A percentile compares a stretch with the other conserved stretches of the same genome.
phyloP scores from a whole-genome alignment of 202 grass and related monocot species.

The Setaria viridis region DNA sequence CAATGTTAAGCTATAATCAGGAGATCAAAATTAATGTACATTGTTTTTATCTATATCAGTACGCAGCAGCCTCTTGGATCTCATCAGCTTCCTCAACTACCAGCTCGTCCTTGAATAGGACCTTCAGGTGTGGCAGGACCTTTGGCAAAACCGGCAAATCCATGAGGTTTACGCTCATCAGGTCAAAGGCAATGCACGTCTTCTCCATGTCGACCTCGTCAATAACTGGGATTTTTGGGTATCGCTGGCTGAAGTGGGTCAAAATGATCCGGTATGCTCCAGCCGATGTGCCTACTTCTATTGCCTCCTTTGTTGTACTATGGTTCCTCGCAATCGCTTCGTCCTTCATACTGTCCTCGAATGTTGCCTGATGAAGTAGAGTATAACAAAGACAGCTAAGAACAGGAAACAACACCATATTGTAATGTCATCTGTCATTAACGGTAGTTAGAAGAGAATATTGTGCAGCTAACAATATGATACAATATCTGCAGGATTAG shows the following conservation, averaged over 20 bases:
- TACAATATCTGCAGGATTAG: constrained; percentile 35
- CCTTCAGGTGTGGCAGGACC: constrained; percentile 79
- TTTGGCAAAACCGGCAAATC: constrained; percentile 75
- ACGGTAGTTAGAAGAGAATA: constrained; percentile 16
- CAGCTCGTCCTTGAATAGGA: constrained; percentile 77
- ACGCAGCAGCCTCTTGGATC: constrained; percentile 59
- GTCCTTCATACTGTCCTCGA: constrained; percentile 91
- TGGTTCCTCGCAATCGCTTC: constrained; percentile 88
- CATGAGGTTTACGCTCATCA: constrained; percentile 81
- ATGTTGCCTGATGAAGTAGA: constrained; percentile 73
- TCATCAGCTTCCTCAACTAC: constrained; percentile 66
- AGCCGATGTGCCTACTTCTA: constrained; percentile 74
- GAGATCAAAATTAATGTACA: constrained; percentile 19
- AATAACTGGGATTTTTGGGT: constrained; percentile 91
- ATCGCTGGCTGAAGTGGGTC: constrained; percentile 97
- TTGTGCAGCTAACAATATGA: constrained; percentile 23
- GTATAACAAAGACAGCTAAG: constrained; percentile 36
- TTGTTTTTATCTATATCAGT: constrained; percentile 40
- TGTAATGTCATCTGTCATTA: not conserved
- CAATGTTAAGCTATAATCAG: not conserved
- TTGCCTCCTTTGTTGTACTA: constrained; percentile 93
- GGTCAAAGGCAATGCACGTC: constrained; percentile 84
- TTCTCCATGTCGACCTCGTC: constrained; percentile 80
- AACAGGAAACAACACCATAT: constrained; percentile 7
- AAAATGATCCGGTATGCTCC: constrained; percentile 82